Percentiles rank a stretch among this genome's conserved stretches.
These are phyloP conservation scores for Zopfia rhizophila DNA, from an alignment of 2,329 filamentous ascomycete genomes.

Conservation along the genomic window DNA sequence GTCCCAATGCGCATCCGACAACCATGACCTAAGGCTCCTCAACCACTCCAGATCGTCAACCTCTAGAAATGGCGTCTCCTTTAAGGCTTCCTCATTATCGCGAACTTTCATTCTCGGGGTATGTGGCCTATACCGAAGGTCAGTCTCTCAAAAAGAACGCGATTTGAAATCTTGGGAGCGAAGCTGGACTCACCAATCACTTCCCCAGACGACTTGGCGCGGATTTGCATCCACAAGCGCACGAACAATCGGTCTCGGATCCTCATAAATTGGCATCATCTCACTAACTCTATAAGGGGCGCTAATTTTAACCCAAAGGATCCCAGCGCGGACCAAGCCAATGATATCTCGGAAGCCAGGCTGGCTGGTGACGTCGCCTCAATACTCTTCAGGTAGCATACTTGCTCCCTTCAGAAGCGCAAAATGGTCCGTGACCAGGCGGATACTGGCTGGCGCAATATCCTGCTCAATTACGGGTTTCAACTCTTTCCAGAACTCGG, in stretches of 20 bases:
- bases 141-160: background rate
- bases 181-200: constrained; percentile 48
- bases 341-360: constrained; percentile 44
- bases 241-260: constrained; percentile 43
- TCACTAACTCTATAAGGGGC: constrained; percentile 51
- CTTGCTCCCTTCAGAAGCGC: constrained; percentile 48
- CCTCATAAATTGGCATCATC: constrained; percentile 41
- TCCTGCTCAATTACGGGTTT: constrained; percentile 31
- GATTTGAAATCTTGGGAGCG: background rate
- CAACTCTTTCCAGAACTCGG: constrained; percentile 42
- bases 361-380: constrained; percentile 36
- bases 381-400: constrained; percentile 38
- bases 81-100: constrained; percentile 44
- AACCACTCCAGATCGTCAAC: constrained; percentile 42
- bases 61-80: constrained; percentile 39
- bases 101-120: constrained; percentile 53
- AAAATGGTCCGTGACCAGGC: constrained; percentile 52
- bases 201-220: constrained; percentile 49
- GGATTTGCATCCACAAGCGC: constrained; percentile 48
- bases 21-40: constrained; percentile 34
- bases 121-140: constrained; percentile 46
- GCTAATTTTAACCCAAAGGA: constrained; percentile 52
- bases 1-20: constrained; percentile 27
- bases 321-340: constrained; percentile 41
- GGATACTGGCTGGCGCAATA: constrained; percentile 28